phyloP scores from a whole-genome alignment of 805 yeast species.

The Saturnispora silvae region DNA sequence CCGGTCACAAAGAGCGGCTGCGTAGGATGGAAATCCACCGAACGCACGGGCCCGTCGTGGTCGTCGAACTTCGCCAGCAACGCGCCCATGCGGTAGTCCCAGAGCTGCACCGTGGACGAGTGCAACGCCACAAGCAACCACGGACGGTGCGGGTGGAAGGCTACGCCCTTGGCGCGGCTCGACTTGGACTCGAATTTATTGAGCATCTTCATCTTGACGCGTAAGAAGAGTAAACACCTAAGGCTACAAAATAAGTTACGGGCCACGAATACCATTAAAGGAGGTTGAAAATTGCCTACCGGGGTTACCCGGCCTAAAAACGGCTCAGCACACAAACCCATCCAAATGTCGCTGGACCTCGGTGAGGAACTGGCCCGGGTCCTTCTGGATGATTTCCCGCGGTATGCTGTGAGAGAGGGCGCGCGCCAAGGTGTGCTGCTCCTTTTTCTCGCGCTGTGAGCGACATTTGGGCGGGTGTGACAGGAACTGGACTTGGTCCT shows the following conservation, averaged over 20 bases:
- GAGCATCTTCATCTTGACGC: slow-evolving; percentile 61
- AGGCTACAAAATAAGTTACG: too few species aligned
- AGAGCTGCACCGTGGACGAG: slow-evolving; percentile 95
- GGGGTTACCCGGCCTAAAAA: background rate
- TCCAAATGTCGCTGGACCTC: background rate
- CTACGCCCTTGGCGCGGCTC: slow-evolving; percentile 90
- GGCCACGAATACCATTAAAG: background rate
- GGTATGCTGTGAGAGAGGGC: slow-evolving; percentile 34
- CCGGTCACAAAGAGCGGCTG: slow-evolving; percentile 96
- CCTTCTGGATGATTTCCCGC: slow-evolving; percentile 6
- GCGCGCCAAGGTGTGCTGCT: slow-evolving; percentile 8
- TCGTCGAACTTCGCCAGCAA: slow-evolving; percentile 93
- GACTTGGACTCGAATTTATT: slow-evolving; percentile 58
- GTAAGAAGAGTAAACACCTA: too few species aligned
- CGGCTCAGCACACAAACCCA: too few species aligned
- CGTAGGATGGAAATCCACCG: slow-evolving; percentile 93
- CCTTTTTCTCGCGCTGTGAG: background rate
- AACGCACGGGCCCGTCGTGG: slow-evolving; percentile 96
- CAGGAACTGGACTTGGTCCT: slow-evolving; percentile 5
- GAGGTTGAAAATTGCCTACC: background rate
- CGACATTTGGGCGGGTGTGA: background rate
- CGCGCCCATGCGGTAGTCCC: slow-evolving; percentile 99
- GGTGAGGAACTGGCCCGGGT: slow-evolving; percentile 3
- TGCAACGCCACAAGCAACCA: slow-evolving; percentile 92
- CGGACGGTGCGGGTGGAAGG: slow-evolving; percentile 97